Base-by-base conservation (phyloP, 257 asterid species). In the Ocimum tenuiflorum region DNA sequence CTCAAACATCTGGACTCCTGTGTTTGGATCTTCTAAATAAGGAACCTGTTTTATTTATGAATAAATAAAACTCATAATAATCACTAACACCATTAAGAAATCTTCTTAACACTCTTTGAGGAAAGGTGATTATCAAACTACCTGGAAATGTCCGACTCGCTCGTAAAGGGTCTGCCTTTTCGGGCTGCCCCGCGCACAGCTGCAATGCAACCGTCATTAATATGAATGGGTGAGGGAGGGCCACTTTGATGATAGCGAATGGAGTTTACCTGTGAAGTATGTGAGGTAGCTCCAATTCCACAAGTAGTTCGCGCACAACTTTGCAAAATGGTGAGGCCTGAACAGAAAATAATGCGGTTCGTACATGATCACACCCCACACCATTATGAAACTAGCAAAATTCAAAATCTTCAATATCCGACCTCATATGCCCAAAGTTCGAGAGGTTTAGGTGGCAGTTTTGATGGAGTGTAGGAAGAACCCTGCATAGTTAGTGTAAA, bases 391-490 rank as follows among this genome's bases (percentile, higher is more conserved):
- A 65, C 41, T 14, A 33, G 59, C 59, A 64, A 22, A 18, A 42
- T 29, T 22, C 6, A 33, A 66, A 63, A 43, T 61, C 19, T 69
- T 33, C 43, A 22, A 71, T 42, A 62, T 70, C 81, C 72, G 70
- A 89, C 99, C 96, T 89, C 99, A 47, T 87, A 92, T 7, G 97
- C 97, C 99, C 96, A 92, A 49, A 89, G 68, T 75, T 87, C 91
- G 17, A 92, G 96, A 46, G 97, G 97, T 80, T 84, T 76, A 1
- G 91, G 84, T 4, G 99, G 96, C 84, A 87, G 54, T 74, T 89
- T 87, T 18, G 99, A 75, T 35, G 91, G 88, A 70, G 79, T 76
- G 76, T 86, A 89, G 8, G 78, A 78, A 60, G 83, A 71, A 8
- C 96, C 95, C 95, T 91, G 86, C 75, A 49, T 43, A 70, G 52